These are phyloP conservation scores for Mortierella polycephala DNA, from an alignment of 371 early-diverging fungal species.

Conservation along the genomic window DNA sequence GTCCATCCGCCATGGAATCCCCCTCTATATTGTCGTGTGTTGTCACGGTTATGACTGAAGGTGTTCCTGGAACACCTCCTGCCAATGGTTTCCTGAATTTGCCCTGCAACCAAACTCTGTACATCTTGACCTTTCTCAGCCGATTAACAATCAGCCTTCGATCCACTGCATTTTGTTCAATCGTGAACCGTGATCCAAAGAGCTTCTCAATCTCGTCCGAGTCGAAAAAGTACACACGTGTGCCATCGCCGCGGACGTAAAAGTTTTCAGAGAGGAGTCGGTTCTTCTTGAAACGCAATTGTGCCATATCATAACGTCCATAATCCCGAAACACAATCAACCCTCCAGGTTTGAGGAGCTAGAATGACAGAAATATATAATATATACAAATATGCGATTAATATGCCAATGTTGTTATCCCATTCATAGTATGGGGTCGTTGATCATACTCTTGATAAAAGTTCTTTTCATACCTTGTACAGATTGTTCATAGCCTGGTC, in stretches of 20 bases:
- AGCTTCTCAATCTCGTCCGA: constrained; percentile 63
- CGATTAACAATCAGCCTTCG: constrained; percentile 95
- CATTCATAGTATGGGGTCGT: too few relatives aligned
- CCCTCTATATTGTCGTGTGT: constrained; percentile 9
- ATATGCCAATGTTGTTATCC: too few relatives aligned
- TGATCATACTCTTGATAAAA: neutral
- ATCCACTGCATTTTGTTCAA: constrained; percentile 93
- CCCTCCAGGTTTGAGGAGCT: constrained; percentile 81
- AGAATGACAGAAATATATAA: too few relatives aligned
- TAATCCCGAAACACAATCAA: constrained; percentile 89
- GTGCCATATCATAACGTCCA: constrained; percentile 90
- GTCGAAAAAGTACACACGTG: constrained; percentile 74
- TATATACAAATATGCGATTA: too few relatives aligned
- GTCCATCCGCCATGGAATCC: neutral
- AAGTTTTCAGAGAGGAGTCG: constrained; percentile 82
- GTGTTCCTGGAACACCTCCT: constrained; percentile 28
- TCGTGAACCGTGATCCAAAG: constrained; percentile 65
- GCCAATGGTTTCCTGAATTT: constrained; percentile 87
- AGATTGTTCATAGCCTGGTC: constrained; percentile 74
- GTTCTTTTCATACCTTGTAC: constrained; percentile 56
- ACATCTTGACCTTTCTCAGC: constrained; percentile 94
- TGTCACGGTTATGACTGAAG: constrained; percentile 39
- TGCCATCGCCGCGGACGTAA: constrained; percentile 92
- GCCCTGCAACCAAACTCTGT: constrained; percentile 97
- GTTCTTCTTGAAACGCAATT: constrained; percentile 83